Base-by-base conservation (phyloP, 2,329 filamentous ascomycete species). In the Aspergillus sclerotialis region DNA sequence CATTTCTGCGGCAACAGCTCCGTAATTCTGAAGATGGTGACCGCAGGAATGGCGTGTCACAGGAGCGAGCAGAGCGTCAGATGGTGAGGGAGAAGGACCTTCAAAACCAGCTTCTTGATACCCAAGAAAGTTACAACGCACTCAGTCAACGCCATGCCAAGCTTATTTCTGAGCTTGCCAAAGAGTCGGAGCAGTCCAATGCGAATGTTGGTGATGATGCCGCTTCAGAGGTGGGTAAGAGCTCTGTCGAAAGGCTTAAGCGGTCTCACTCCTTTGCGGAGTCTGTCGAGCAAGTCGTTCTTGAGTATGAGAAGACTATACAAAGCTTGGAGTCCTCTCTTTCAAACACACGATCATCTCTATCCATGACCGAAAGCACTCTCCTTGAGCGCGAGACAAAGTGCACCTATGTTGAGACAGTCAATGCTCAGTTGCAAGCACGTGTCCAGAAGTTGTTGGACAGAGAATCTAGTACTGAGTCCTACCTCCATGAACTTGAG, bases 231-330 rank as follows among this genome's bases (percentile, higher is more conserved):
- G 73, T 78, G 9, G 68, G 81, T 11, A 85, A 80, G 35, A 87
- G 90, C 55, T 85, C 88, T 1, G 82, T 88, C 15, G 89, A 95
- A 57, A 77, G 92, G 34, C 67, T 96, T 44, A 93, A 95, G 57
- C 81, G 92, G 26, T 98, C 93, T 12, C 94, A 93, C 57, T 93
- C 86, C 0, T 96, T 98, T 56, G 89, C 90, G 2, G 84, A 94
- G 56, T 90, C 90, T 17, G 90, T 98, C 13, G 92, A 98, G 53
- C 85, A 94, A 54, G 87, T 98, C 14, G 87, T 98, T 3, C 69
- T 96, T 31, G 92, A 98, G 63, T 98, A 98, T 56, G 93, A 98
- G 60, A 96, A 94, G 72, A 98, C 93, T 0, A 98, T 98, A 32
- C 89, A 96, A 58, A 83, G 78, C 34, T 74, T 98, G 11, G 92